These are phyloP conservation scores for Thuja plicata DNA, from an alignment of 83 land plant species.

Conservation along the genomic window DNA sequence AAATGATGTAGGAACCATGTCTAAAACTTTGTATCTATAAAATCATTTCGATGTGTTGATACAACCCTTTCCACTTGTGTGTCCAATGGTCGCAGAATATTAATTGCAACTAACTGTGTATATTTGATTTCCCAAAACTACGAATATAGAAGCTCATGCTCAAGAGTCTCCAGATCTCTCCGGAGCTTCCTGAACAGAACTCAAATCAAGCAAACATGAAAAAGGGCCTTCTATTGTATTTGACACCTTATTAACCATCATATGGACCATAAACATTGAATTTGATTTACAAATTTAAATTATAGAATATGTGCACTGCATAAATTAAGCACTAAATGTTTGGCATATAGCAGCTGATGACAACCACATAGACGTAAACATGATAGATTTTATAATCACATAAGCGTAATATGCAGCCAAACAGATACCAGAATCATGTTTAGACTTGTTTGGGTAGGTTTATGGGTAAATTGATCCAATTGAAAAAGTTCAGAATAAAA, in stretches of 20 bases:
- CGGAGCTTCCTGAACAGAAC: neutral
- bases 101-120: too few relatives aligned
- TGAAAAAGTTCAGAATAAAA: neutral
- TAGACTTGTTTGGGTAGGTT: neutral
- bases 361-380: neutral
- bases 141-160: too few relatives aligned
- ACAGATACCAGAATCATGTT: neutral
- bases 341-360: neutral
- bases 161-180: too few relatives aligned
- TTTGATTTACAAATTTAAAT: neutral
- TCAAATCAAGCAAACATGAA: neutral
- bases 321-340: neutral
- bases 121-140: too few relatives aligned
- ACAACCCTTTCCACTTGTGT: too few relatives aligned
- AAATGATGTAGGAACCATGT: too few relatives aligned
- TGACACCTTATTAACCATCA: neutral
- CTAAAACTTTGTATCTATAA: too few relatives aligned
- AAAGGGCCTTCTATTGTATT: neutral
- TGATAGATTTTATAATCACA: neutral
- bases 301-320: neutral
- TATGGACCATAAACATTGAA: neutral
- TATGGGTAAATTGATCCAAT: neutral
- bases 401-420: neutral
- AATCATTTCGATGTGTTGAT: too few relatives aligned
- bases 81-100: too few relatives aligned